Evolutionary conservation across 2,329 filamentous ascomycete genomes (phyloP).

Genomic region (Fusarium aywerte): DNA sequence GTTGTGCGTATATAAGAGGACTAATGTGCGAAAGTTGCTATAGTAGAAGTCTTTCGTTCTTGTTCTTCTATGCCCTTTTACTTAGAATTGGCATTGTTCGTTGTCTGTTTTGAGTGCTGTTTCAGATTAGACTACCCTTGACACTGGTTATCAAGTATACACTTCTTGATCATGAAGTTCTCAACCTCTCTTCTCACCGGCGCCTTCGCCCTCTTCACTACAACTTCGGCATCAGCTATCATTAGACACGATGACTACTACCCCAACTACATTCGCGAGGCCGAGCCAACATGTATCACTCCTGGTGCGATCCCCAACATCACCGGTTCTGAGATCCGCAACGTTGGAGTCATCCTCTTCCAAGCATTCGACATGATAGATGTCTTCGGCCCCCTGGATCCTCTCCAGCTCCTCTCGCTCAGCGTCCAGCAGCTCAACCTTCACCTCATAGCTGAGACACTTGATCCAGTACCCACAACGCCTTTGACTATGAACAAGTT

Average conservation of each 20-base stretch:
- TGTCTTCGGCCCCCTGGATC: slow-evolving; percentile 59
- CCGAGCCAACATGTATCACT: slow-evolving; percentile 32
- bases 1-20: not conserved
- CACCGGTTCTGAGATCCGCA: slow-evolving; percentile 40
- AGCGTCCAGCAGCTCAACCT: slow-evolving; percentile 52
- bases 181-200: slow-evolving; percentile 21
- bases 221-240: slow-evolving; percentile 15
- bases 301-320: slow-evolving; percentile 40
- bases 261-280: not conserved
- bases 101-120: not conserved
- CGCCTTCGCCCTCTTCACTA: slow-evolving; percentile 15
- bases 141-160: slow-evolving; percentile 8
- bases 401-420: slow-evolving; percentile 55
- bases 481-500: slow-evolving; percentile 45
- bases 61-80: not conserved
- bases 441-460: slow-evolving; percentile 54
- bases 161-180: slow-evolving; percentile 35
- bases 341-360: slow-evolving; percentile 58
- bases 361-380: slow-evolving; percentile 59
- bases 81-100: not conserved
- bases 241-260: not conserved
- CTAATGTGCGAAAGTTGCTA: not conserved
- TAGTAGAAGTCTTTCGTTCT: not conserved
- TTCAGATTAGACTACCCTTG: not conserved
- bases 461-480: slow-evolving; percentile 56